A percentile compares a stretch with the other conserved stretches of the same genome.
These are phyloP conservation scores for Alliaria petiolata DNA, from an alignment of 345 rosid genomes.

Conservation along the genomic window DNA sequence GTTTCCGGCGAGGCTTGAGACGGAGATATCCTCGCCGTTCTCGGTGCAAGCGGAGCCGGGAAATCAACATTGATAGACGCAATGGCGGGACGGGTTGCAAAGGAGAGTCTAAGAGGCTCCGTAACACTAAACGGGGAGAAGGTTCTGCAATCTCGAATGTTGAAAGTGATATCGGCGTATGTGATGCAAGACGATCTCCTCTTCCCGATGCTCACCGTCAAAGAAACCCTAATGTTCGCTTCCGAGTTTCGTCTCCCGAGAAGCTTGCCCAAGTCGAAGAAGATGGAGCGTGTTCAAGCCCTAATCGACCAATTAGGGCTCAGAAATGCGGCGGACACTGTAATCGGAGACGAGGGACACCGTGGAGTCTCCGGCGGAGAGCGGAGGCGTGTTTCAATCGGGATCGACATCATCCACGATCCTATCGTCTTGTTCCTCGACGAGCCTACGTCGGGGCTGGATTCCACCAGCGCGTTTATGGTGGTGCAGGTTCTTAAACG, in stretches of 20 bases:
- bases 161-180: conserved; percentile 81
- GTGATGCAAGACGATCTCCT: conserved; percentile 90
- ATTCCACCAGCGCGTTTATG: conserved; percentile 81
- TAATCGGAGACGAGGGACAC: conserved; percentile 93
- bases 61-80: conserved; percentile 82
- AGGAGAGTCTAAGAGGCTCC: conserved; percentile 53
- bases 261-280: conserved; percentile 61
- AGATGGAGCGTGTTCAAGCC: conserved; percentile 61
- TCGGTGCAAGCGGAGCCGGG: conserved; percentile 86
- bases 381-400: conserved; percentile 87
- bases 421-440: too few species aligned
- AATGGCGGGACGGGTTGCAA: conserved; percentile 69
- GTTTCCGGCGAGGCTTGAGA: conserved; percentile 77
- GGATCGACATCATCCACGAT: conserved; percentile 78
- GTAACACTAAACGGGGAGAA: conserved; percentile 64
- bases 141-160: conserved; percentile 51
- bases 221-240: conserved; percentile 78
- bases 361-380: conserved; percentile 94
- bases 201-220: conserved; percentile 86
- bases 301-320: conserved; percentile 80
- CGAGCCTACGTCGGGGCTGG: too few species aligned
- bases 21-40: conserved; percentile 77
- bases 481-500: conserved; percentile 80
- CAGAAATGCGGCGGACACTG: conserved; percentile 67
- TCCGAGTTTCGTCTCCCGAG: conserved; percentile 84